Conservation (phyloP, 371 early-diverging fungal species). For the Mortierella sp. region DNA sequence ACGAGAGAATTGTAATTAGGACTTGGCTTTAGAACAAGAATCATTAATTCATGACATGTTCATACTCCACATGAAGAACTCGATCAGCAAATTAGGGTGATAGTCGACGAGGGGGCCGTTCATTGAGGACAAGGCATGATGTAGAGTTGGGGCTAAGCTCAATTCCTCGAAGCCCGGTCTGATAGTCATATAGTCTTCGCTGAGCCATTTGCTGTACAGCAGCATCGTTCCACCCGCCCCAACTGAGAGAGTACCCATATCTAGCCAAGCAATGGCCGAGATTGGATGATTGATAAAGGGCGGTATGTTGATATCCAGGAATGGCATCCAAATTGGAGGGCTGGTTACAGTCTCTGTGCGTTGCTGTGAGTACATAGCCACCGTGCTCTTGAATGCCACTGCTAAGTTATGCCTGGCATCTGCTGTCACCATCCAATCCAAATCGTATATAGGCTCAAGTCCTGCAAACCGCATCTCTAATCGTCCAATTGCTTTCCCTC, state of each 20-base stretch:
- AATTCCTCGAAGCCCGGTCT: constrained; percentile 45
- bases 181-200: constrained; percentile 58
- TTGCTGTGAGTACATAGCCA: constrained; percentile 47
- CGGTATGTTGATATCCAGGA: constrained; percentile 34
- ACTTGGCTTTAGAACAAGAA: neutral
- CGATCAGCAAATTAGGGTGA: constrained; percentile 80
- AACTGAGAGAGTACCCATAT: constrained; percentile 72
- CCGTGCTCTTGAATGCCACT: constrained; percentile 60
- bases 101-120: constrained; percentile 80
- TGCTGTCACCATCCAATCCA: constrained; percentile 80
- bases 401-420: constrained; percentile 81
- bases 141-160: constrained; percentile 65
- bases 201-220: constrained; percentile 79
- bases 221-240: constrained; percentile 69
- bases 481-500: constrained; percentile 38
- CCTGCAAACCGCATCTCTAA: constrained; percentile 28
- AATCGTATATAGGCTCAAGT: constrained; percentile 59
- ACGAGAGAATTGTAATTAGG: neutral
- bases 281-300: constrained; percentile 55
- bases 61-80: constrained; percentile 84
- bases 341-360: constrained; percentile 48
- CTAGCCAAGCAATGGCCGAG: constrained; percentile 73
- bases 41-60: neutral
- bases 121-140: constrained; percentile 65
- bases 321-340: constrained; percentile 46